Conservation (phyloP, 345 rosid species). For the Hevea brasiliensis region DNA sequence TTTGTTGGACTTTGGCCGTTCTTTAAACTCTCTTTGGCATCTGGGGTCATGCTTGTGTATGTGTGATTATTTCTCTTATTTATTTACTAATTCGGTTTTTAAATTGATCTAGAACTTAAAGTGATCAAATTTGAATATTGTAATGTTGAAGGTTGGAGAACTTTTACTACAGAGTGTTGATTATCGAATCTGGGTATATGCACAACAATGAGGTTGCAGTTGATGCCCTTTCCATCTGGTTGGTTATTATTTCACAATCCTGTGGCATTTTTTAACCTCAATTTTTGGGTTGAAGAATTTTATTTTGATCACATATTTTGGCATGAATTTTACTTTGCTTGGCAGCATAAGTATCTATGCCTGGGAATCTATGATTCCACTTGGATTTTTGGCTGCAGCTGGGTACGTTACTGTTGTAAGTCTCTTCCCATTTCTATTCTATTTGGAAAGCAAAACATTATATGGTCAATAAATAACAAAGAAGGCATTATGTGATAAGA, state of each 20-base stretch:
- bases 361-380: slow-evolving; percentile 66
- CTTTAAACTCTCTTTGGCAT: slow-evolving; percentile 54
- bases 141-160: slow-evolving; percentile 53
- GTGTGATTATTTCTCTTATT: slow-evolving; percentile 7
- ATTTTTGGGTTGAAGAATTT: neutral
- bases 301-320: neutral
- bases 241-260: slow-evolving; percentile 7
- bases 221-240: slow-evolving; percentile 61
- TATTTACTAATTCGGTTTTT: slow-evolving; percentile 3
- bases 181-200: slow-evolving; percentile 48
- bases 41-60: slow-evolving; percentile 57
- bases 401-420: slow-evolving; percentile 40
- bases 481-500: neutral
- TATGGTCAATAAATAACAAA: neutral
- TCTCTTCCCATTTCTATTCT: neutral
- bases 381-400: slow-evolving; percentile 61
- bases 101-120: neutral
- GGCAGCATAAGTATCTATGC: slow-evolving; percentile 44
- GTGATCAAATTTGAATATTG: neutral
- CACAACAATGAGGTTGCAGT: slow-evolving; percentile 43
- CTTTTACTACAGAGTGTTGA: slow-evolving; percentile 47
- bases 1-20: slow-evolving; percentile 51
- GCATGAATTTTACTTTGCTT: neutral
- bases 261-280: neutral
- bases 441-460: neutral